phyloP scores from a whole-genome alignment of 768 basidiomycete genomes.

The Hebeloma cylindrosporum region DNA sequence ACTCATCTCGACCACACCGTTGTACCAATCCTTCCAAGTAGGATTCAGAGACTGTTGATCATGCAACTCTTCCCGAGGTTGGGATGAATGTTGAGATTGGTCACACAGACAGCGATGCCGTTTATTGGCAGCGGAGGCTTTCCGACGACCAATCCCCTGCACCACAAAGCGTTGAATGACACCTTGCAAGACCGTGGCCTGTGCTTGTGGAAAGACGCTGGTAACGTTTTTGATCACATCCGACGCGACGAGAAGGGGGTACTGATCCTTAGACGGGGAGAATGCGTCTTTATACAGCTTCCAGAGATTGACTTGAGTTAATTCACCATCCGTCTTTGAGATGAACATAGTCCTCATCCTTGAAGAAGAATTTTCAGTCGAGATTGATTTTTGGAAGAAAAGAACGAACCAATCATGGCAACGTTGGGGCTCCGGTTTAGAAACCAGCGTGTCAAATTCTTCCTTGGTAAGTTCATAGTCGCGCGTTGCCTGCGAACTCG shows the following conservation, averaged over 20 bases:
- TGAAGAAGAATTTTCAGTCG: constrained; percentile 5
- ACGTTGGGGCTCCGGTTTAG: constrained; percentile 69
- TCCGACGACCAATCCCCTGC: constrained; percentile 74
- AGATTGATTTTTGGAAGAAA: background rate
- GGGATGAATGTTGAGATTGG: constrained; percentile 50
- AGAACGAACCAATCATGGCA: constrained; percentile 77
- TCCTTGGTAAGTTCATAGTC: constrained; percentile 71
- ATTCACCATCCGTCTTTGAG: constrained; percentile 69
- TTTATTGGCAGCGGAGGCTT: constrained; percentile 55
- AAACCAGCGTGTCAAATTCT: constrained; percentile 60
- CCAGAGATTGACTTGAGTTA: constrained; percentile 97
- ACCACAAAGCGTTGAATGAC: constrained; percentile 81
- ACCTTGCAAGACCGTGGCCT: constrained; percentile 81
- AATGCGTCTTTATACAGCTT: constrained; percentile 88
- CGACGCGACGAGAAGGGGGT: constrained; percentile 74
- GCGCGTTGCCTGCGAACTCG: constrained; percentile 44
- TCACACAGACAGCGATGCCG: constrained; percentile 81
- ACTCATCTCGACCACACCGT: no score
- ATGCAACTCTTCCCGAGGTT: no score
- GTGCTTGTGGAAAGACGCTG: constrained; percentile 79
- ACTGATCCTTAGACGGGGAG: constrained; percentile 52
- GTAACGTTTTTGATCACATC: constrained; percentile 96
- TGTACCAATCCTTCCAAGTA: no score
- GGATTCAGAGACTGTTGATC: no score
- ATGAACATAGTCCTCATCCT: constrained; percentile 95